Evolutionary conservation across 169 alveolate species (phyloP).

Genomic region (Plasmodium reichenowi): DNA sequence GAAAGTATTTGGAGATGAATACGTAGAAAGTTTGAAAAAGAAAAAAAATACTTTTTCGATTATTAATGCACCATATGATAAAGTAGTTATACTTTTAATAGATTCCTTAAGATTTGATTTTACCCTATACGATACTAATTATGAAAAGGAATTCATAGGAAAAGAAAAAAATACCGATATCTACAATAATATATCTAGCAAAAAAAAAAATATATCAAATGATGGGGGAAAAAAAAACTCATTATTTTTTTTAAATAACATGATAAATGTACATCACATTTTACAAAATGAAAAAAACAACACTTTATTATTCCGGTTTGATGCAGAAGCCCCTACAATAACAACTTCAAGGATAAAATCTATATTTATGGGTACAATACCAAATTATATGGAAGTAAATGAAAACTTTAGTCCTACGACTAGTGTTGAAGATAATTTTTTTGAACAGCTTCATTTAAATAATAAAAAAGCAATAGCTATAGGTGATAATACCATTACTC

Average conservation of each 20-base stretch:
- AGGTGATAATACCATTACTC: conserved; percentile 65
- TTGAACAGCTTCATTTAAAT: conserved; percentile 40
- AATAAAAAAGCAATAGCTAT: conserved; percentile 52
- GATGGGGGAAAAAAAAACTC: conserved; percentile 31
- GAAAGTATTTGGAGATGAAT: conserved; percentile 68
- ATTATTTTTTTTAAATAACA: conserved; percentile 69
- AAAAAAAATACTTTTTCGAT: conserved; percentile 47
- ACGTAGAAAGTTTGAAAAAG: conserved; percentile 36
- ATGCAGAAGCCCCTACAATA: conserved; percentile 81
- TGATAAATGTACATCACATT: conserved; percentile 66
- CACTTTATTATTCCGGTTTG: conserved; percentile 77
- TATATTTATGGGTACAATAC: conserved; percentile 79
- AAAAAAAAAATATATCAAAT: conserved; percentile 5
- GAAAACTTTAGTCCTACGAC: conserved; percentile 22
- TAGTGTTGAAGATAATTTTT: conserved; percentile 48
- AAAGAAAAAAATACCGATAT: neutral
- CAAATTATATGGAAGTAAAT: conserved; percentile 76
- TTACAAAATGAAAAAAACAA: conserved; percentile 71
- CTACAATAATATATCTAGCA: neutral
- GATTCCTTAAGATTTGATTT: conserved; percentile 83
- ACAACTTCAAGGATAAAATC: conserved; percentile 80
- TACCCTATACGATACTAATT: conserved; percentile 79
- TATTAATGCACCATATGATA: conserved; percentile 77
- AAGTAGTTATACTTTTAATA: conserved; percentile 61
- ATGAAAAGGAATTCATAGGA: conserved; percentile 13